These are phyloP conservation scores for Aspergillus terreus DNA, from an alignment of 2,329 filamentous ascomycete genomes.

Conservation along the genomic window DNA sequence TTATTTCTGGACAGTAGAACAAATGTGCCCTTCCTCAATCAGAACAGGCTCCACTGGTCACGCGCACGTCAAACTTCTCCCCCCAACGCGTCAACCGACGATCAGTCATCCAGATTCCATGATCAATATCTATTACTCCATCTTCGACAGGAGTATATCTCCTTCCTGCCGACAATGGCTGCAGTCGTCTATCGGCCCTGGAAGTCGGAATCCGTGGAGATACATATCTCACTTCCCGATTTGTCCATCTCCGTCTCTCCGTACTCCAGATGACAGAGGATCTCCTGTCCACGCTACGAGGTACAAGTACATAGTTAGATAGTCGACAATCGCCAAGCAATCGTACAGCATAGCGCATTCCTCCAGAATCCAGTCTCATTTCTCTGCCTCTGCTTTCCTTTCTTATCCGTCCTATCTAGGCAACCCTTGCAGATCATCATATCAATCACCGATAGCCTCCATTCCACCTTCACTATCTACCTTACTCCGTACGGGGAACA, in stretches of 20 bases:
- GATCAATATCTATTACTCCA: background rate
- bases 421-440: slow-evolving; percentile 9
- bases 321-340: background rate
- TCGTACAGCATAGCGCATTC: background rate
- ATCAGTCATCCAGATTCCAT: slow-evolving; percentile 1
- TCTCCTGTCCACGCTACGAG: no score
- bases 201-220: no score
- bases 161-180: background rate
- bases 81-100: slow-evolving; percentile 13
- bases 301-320: no score
- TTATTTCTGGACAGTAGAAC: no score
- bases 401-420: background rate
- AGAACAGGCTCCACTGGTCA: slow-evolving; percentile 17
- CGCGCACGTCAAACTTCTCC: slow-evolving; percentile 11
- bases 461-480: background rate
- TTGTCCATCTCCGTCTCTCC: no score
- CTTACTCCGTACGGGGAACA: no score
- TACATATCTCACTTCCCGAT: no score
- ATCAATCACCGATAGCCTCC: background rate
- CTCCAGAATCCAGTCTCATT: background rate
- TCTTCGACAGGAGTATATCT: background rate
- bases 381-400: background rate
- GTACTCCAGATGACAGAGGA: no score
- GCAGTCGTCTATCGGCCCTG: background rate
- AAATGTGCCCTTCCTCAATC: background rate